Evolutionary conservation across 176 grass and related monocot genomes (phyloP), one percentile per base, ranked within the genome.

Genomic region (Pharus latifolius): DNA sequence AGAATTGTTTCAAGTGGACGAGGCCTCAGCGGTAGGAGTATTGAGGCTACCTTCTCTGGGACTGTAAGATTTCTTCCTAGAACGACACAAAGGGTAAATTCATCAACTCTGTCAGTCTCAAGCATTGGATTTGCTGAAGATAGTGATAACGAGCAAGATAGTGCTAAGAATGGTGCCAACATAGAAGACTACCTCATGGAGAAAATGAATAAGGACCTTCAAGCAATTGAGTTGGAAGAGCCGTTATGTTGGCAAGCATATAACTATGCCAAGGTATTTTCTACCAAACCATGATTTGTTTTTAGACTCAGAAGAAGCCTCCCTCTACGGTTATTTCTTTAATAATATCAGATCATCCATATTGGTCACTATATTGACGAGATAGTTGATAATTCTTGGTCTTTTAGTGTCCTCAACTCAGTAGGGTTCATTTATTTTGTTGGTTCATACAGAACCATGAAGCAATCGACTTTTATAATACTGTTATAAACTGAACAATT

Each of bases 201-300:
- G 61, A 92, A 97, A 85, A 92, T 97, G 77, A 97, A 90, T 70
- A 92, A 86, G 81, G 89, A 89, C 41, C 79, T 92, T 58, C 77
- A 87, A 78, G 70, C 89, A 75, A 81, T 92, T 64, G 89, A 92
- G 78, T 80, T 97, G 60, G 86, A 92, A 76, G 94, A 97, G 53
- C 94, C 86, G 63, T 88, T 97, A 78, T 97, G 86, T 87, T 97
- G 94, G 94, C 89, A 92, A 80, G 89, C 89, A 34, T 97, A 92
- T 70, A 90, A 92, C 65, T 97, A 92, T 72, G 94, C 94, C 18
- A 97, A 97, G 78, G 94, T 97, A 81, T 49, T 57, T 42, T 64
- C 42, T 82, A 56, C 45, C 38, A 20, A 71, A 65, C 7, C 49
- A 53, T 16, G 25, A 10, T 76, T 26, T 56, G 53, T 6, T 80